Evolutionary conservation across 2,329 filamentous ascomycete genomes (phyloP), one percentile per base, ranked within the genome.

Genomic region (Emydomyces testavorans): DNA sequence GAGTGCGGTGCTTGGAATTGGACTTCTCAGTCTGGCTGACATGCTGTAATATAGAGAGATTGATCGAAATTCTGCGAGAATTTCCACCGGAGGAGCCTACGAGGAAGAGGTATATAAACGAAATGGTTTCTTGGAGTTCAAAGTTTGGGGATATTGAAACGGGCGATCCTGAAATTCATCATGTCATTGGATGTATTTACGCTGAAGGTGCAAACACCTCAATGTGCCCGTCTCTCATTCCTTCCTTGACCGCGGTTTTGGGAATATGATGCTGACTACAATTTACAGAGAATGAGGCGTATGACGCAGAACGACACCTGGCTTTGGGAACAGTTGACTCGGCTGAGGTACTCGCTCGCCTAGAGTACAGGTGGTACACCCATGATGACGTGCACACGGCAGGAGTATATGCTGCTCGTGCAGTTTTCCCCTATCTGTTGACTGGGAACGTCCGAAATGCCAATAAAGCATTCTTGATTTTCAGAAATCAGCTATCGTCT

Each of bases 351-450:
- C 77, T 98, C 46, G 81, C 82, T 41, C 79, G 79, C 57, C 77
- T 96, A 68, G 87, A 96, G 66, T 96, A 94, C 65, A 76, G 81
- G 43, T 98, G 92, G 92, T 98, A 96, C 72, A 80, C 77, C 52
- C 79, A 88, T 60, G 86, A 93, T 66, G 85, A 90, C 45, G 79
- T 86, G 2, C 88, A 94, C 63, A 88, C 85, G 1, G 92, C 92
- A 1, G 82, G 87, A 3, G 72, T 86, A 48, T 98, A 93, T 67
- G 84, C 82, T 54, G 86, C 84, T 8, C 84, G 92, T 56, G 88
- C 83, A 23, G 78, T 96, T 36, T 78, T 98, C 34, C 89, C 92
- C 10, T 96, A 94, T 67, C 79, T 98, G 42, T 75, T 96, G 36
- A 78, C 85, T 37, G 90, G 88, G 60, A 96, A 96, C 65, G 73